Base-by-base conservation (phyloP, 1,139 yeast species). In the Hyphopichia wangnamkhiaoensis region DNA sequence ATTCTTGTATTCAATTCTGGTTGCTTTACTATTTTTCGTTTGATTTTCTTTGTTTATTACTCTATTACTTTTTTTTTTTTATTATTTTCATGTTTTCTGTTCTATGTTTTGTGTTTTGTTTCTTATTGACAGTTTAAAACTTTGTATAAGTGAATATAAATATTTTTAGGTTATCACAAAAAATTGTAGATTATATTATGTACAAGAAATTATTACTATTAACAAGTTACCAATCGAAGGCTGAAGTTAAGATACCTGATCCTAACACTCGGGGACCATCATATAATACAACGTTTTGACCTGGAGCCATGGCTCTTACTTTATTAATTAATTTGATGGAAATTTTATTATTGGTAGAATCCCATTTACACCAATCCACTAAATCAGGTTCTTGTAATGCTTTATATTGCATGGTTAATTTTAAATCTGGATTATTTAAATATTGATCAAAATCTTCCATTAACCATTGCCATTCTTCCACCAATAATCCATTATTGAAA, bases 241-340 rank as follows among this genome's bases (percentile, higher is more conserved):
- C 50, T 17, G 43, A 40, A 7, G 39, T 31, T 5, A 71, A 54
- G 4, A 61, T 53, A 1, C 98, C 98, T 21, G 91, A 79, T 0
- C 98, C 98, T 14, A 93, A 58, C 1, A 94, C 84, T 40, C 79
- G 65, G 38, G 80, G 83, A 2, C 74, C 78, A 33, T 73, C 65
- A 58, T 91, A 93, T 9, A 91, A 58, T 1, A 88, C 95, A 17
- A 90, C 64, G 49, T 78, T 83, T 58, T 93, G 98, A 0, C 98
- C 98, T 0, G 94, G 89, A 0, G 97, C 93, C 56, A 93, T 78
- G 0, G 96, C 96, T 37, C 91, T 64, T 27, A 78, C 80, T 25
- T 64, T 59, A 3, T 68, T 61, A 1, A 46, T 46, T 27, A 86
- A 63, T 17, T 49, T 53, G 19, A 84, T 59, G 2, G 48, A 42